Evolutionary conservation across 768 basidiomycete genomes (phyloP).

Genomic region (Cystofilobasidium ferigula): DNA sequence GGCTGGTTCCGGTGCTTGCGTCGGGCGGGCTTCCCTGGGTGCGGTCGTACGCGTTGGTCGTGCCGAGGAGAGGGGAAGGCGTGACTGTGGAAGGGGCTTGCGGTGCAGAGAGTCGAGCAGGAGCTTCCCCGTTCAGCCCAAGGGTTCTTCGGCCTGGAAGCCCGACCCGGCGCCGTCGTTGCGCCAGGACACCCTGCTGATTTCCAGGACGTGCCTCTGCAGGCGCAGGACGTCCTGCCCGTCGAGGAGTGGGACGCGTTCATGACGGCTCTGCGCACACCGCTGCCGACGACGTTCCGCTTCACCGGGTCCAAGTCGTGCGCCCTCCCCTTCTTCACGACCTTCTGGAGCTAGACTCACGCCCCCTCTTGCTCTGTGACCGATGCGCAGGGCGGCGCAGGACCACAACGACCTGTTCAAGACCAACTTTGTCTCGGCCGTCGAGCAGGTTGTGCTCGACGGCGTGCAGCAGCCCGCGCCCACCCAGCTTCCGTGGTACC

Average conservation of each 20-base stretch:
- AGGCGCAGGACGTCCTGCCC: conserved; percentile 59
- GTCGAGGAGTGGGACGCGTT: conserved; percentile 67
- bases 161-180: too few species aligned
- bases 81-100: too few species aligned
- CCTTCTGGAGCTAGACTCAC: conserved; percentile 15
- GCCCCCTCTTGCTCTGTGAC: conserved; percentile 40
- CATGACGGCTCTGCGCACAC: conserved; percentile 52
- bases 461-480: conserved; percentile 66
- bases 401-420: conserved; percentile 69
- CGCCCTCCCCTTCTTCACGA: conserved; percentile 25
- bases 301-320: conserved; percentile 81
- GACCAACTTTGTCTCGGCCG: conserved; percentile 58
- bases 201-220: neutral
- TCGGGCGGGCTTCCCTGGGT: neutral
- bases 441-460: conserved; percentile 40
- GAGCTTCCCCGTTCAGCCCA: too few species aligned
- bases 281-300: conserved; percentile 86
- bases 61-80: too few species aligned
- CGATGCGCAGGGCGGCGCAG: conserved; percentile 42
- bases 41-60: too few species aligned
- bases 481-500: conserved; percentile 81
- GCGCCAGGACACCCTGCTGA: neutral
- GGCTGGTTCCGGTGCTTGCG: too few species aligned
- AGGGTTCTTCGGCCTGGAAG: too few species aligned
- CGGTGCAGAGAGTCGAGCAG: too few species aligned